Conservation (phyloP, 2,329 filamentous ascomycete species). For the Aureobasidium lini region DNA sequence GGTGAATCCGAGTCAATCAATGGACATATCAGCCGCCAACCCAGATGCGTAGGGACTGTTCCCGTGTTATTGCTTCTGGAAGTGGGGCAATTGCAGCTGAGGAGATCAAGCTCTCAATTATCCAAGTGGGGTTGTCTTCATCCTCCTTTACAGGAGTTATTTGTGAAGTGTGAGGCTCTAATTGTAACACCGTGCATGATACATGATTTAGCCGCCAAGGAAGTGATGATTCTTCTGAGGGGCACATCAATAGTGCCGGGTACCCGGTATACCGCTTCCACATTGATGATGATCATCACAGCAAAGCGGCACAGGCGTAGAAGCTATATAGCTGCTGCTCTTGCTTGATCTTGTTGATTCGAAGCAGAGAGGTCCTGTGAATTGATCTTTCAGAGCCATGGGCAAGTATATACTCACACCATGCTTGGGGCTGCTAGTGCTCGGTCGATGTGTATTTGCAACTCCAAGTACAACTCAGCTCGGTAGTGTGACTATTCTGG, state of each 20-base stretch:
- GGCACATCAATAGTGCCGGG: background rate
- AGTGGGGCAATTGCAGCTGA: background rate
- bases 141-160: background rate
- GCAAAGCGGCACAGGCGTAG: too few species aligned
- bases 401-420: background rate
- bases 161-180: background rate
- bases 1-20: background rate
- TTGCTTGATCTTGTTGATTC: too few species aligned
- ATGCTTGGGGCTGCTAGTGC: background rate
- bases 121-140: background rate
- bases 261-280: background rate
- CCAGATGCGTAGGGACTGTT: background rate
- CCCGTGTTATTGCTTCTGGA: background rate
- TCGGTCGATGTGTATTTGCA: background rate
- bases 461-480: background rate
- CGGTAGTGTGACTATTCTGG: background rate
- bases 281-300: background rate
- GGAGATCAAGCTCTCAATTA: too few species aligned
- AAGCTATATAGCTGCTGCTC: background rate
- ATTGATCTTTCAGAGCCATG: background rate
- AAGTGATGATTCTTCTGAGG: background rate
- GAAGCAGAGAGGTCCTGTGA: too few species aligned
- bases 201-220: conserved; percentile 1
- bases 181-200: background rate
- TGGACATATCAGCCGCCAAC: background rate